phyloP scores from a whole-genome alignment of 495 filamentous ascomycete species.

The Penicillium coffeae region DNA sequence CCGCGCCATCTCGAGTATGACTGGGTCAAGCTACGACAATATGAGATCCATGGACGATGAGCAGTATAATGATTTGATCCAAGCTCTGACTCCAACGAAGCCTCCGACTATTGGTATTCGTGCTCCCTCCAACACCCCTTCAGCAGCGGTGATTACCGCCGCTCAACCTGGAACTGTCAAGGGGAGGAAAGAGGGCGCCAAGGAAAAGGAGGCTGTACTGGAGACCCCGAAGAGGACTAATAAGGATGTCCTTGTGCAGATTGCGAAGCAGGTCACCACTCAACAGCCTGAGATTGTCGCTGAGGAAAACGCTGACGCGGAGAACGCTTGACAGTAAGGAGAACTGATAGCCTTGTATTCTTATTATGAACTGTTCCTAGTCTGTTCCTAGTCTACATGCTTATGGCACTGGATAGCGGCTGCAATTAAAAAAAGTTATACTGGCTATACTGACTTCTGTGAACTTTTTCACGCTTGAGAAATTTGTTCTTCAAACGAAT shows the following conservation, averaged over 20 bases:
- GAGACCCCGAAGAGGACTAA: conserved; percentile 9
- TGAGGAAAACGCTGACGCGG: not conserved
- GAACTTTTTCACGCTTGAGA: too few relatives aligned
- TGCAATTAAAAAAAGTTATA: not conserved
- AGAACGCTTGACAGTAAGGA: conserved; percentile 14
- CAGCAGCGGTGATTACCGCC: conserved; percentile 24
- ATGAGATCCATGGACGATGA: conserved; percentile 37
- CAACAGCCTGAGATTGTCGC: not conserved
- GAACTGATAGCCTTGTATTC: conserved; percentile 3
- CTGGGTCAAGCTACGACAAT: conserved; percentile 42
- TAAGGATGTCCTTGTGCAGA: not conserved
- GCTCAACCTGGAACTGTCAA: conserved; percentile 32
- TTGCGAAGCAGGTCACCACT: not conserved
- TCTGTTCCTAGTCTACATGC: not conserved
- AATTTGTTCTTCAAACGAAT: too few relatives aligned
- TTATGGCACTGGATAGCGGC: not conserved
- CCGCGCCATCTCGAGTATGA: conserved; percentile 41
- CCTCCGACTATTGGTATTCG: conserved; percentile 26
- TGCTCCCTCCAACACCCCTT: conserved; percentile 42
- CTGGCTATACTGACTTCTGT: not conserved
- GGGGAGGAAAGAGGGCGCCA: conserved; percentile 37
- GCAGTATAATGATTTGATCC: conserved; percentile 37
- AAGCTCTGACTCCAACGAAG: conserved; percentile 42
- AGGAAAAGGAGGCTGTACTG: conserved; percentile 13
- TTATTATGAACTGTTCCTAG: not conserved